Evolutionary conservation across 306 rosid species (phyloP).

Genomic region (Acmispon strigosus): DNA sequence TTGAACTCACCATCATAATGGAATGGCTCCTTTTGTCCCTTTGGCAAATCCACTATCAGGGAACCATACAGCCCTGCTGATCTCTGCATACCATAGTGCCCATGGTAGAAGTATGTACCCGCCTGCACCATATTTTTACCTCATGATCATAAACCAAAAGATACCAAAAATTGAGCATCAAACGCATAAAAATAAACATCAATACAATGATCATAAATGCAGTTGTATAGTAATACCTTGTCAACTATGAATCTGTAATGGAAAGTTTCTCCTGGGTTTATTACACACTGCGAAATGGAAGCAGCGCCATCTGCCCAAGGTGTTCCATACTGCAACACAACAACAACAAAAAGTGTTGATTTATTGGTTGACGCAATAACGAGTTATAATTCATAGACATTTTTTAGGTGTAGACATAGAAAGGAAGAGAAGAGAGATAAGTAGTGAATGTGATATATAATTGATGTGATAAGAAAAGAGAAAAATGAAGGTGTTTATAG

Average conservation of each 20-base stretch:
- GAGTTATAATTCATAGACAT: too few relatives aligned
- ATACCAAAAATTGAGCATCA: not conserved
- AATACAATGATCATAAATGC: not conserved
- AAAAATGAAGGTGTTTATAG: too few relatives aligned
- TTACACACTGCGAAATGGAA: constrained; percentile 54
- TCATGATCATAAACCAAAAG: not conserved
- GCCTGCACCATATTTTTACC: constrained; percentile 28
- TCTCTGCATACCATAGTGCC: constrained; percentile 70
- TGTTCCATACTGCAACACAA: not conserved
- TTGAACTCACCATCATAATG: constrained; percentile 56
- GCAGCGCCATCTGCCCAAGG: not conserved
- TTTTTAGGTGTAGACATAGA: too few relatives aligned
- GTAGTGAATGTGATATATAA: too few relatives aligned
- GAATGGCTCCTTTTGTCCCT: constrained; percentile 45
- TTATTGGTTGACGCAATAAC: not conserved
- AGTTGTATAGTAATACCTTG: not conserved
- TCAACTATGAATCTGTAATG: constrained; percentile 43
- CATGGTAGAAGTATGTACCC: constrained; percentile 67
- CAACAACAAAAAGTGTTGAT: not conserved
- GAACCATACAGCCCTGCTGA: constrained; percentile 69
- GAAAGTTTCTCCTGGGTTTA: constrained; percentile 52
- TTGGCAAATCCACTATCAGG: constrained; percentile 44
- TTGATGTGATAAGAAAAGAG: too few relatives aligned
- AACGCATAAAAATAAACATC: not conserved
- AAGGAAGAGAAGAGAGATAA: too few relatives aligned